Conservation (phyloP, 305 asterid genomes). For the Rubia peregrina region DNA sequence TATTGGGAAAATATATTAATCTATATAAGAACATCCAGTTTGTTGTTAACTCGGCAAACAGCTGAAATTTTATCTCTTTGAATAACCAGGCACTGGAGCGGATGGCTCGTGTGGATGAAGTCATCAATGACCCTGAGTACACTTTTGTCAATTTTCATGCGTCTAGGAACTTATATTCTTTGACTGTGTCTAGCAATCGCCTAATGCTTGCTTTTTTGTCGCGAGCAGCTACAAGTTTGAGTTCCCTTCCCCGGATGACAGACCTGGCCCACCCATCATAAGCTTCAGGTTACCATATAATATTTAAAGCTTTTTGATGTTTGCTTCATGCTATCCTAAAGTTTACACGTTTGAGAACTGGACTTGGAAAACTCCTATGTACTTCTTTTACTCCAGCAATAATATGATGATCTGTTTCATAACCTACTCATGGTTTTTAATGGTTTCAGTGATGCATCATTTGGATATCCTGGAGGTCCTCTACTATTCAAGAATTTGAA, state of each 20-base stretch:
- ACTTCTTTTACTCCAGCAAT: not conserved
- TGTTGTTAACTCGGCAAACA: not conserved
- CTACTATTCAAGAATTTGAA: constrained; percentile 73
- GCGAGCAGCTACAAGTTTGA: constrained; percentile 89
- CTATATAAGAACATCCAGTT: not conserved
- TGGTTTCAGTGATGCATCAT: constrained; percentile 92
- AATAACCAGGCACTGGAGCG: constrained; percentile 80
- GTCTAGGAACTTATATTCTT: not conserved
- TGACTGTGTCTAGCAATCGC: not conserved
- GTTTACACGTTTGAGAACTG: constrained; percentile 8
- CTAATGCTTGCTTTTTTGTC: constrained; percentile 9
- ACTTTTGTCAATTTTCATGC: constrained; percentile 19
- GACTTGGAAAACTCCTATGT: constrained; percentile 1
- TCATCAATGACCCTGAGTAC: constrained; percentile 95
- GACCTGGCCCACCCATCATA: constrained; percentile 97
- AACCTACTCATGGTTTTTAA: constrained; percentile 14
- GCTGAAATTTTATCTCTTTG: constrained; percentile 6
- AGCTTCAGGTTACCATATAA: constrained; percentile 75
- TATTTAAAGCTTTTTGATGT: constrained; percentile 8
- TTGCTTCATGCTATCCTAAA: constrained; percentile 8
- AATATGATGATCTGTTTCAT: not conserved
- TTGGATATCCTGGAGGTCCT: constrained; percentile 98
- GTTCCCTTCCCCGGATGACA: constrained; percentile 97
- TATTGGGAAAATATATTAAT: not conserved
- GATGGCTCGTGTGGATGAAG: constrained; percentile 77